These are phyloP conservation scores for Dissophora globulifera DNA, from an alignment of 192 early-diverging fungal genomes.

Conservation along the genomic window DNA sequence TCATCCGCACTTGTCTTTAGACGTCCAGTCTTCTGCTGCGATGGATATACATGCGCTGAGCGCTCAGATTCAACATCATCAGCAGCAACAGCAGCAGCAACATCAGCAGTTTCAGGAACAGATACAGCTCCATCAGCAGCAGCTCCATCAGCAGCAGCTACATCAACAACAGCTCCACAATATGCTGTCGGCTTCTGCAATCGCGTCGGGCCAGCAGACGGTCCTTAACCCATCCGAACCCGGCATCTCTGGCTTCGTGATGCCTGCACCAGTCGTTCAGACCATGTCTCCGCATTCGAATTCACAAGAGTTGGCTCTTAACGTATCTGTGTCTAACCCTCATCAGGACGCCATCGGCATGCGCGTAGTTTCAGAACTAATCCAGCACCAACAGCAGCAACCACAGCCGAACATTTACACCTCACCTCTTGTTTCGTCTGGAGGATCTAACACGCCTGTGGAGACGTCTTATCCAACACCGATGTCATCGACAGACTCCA, in stretches of 20 bases:
- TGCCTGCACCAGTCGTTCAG: slow-evolving; percentile 9
- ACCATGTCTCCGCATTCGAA: no score
- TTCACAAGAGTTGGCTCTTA: background rate
- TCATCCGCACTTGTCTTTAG: slow-evolving; percentile 32
- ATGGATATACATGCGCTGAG: slow-evolving; percentile 38
- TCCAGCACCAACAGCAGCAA: slow-evolving; percentile 25
- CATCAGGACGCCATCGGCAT: slow-evolving; percentile 1
- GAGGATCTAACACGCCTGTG: slow-evolving; percentile 4
- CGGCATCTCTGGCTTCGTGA: slow-evolving; percentile 13
- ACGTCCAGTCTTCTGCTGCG: slow-evolving; percentile 1
- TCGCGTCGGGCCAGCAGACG: slow-evolving; percentile 10
- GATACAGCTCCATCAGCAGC: slow-evolving; percentile 18
- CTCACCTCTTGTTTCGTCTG: background rate
- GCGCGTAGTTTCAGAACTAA: background rate
- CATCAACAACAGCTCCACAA: slow-evolving; percentile 29
- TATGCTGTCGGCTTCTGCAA: slow-evolving; percentile 23
- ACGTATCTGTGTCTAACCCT: background rate
- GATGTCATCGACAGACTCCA: slow-evolving; percentile 19
- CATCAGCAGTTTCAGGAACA: slow-evolving; percentile 20
- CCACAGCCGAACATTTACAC: background rate
- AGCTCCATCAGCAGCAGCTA: slow-evolving; percentile 17
- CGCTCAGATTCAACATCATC: slow-evolving; percentile 38
- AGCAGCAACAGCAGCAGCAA: slow-evolving; percentile 20
- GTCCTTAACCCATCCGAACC: slow-evolving; percentile 18
- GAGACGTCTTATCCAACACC: slow-evolving; percentile 18